Evolutionary conservation across 345 rosid species (phyloP).

Genomic region (Mallotus nudiflorus): DNA sequence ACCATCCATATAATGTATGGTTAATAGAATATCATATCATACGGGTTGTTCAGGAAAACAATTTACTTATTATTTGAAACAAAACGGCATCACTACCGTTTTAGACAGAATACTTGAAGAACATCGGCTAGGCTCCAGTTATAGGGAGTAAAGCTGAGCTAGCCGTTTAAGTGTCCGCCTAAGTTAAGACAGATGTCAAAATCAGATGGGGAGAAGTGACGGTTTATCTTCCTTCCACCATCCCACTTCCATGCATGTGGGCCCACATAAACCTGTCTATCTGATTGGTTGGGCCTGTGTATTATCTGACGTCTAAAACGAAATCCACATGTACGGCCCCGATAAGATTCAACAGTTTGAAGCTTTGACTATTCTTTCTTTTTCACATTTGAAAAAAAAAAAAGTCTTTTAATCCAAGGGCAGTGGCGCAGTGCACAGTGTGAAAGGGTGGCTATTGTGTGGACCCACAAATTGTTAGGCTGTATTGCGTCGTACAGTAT

Average conservation of each 20-base stretch:
- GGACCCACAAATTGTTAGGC: not conserved
- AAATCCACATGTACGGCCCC: not conserved
- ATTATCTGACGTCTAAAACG: not conserved
- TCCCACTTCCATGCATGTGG: constrained; percentile 14
- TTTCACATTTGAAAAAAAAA: not conserved
- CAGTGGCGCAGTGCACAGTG: too few relatives aligned
- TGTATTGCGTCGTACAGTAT: not conserved
- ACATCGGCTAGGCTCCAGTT: not conserved
- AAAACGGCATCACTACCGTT: too few relatives aligned
- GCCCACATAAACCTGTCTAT: constrained; percentile 13
- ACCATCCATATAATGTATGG: too few relatives aligned
- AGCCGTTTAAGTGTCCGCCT: not conserved
- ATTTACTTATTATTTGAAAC: too few relatives aligned
- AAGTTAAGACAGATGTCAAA: not conserved
- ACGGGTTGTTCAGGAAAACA: too few relatives aligned
- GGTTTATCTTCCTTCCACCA: not conserved
- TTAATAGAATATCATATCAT: too few relatives aligned
- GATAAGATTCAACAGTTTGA: not conserved
- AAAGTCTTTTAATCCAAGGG: not conserved
- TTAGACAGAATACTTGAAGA: not conserved
- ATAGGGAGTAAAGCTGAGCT: not conserved
- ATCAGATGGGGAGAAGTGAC: constrained; percentile 8
- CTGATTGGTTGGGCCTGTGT: not conserved
- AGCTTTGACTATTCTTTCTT: not conserved
- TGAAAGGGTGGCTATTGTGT: too few relatives aligned